A percentile compares a stretch with the other conserved stretches of the same genome.
Evolutionary conservation across 805 yeast genomes (phyloP).

Genomic region (Metschnikowia amazonensis): DNA sequence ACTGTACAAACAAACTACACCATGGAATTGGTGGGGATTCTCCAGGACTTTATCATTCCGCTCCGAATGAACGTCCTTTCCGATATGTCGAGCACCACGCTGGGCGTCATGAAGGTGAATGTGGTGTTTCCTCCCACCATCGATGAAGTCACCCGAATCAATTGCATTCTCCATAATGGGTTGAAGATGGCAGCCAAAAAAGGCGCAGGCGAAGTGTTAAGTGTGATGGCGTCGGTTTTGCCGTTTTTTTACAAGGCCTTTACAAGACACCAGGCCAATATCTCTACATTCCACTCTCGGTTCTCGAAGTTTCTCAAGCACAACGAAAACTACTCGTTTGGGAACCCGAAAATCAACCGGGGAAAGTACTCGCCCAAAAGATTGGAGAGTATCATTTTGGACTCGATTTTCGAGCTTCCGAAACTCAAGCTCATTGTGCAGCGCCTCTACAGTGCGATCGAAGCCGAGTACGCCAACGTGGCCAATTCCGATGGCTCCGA

Average conservation of each 20-base stretch:
- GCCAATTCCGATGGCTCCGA: constrained; percentile 14
- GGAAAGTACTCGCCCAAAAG: constrained; percentile 26
- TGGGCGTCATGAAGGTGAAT: constrained; percentile 66
- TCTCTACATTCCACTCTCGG: constrained; percentile 58
- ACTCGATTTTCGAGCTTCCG: constrained; percentile 63
- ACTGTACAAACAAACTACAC: constrained; percentile 73
- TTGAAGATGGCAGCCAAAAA: constrained; percentile 59
- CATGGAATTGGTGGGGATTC: constrained; percentile 62
- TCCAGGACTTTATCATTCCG: constrained; percentile 78
- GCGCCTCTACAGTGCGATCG: constrained; percentile 50
- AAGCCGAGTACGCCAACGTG: constrained; percentile 36
- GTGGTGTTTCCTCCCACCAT: constrained; percentile 89
- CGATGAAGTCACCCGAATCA: constrained; percentile 87
- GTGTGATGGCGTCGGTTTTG: constrained; percentile 75
- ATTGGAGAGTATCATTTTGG: constrained; percentile 51
- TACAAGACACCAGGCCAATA: constrained; percentile 91
- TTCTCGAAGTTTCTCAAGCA: constrained; percentile 40
- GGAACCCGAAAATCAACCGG: constrained; percentile 27
- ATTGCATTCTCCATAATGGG: constrained; percentile 78
- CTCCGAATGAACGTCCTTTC: constrained; percentile 65
- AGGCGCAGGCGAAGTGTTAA: constrained; percentile 74
- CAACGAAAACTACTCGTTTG: constrained; percentile 28
- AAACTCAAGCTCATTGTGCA: constrained; percentile 65
- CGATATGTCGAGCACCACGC: constrained; percentile 33
- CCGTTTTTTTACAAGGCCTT: constrained; percentile 93